These are phyloP conservation scores for Malassezia dermatis DNA, from an alignment of 1,284 basidiomycete species.

Conservation along the genomic window DNA sequence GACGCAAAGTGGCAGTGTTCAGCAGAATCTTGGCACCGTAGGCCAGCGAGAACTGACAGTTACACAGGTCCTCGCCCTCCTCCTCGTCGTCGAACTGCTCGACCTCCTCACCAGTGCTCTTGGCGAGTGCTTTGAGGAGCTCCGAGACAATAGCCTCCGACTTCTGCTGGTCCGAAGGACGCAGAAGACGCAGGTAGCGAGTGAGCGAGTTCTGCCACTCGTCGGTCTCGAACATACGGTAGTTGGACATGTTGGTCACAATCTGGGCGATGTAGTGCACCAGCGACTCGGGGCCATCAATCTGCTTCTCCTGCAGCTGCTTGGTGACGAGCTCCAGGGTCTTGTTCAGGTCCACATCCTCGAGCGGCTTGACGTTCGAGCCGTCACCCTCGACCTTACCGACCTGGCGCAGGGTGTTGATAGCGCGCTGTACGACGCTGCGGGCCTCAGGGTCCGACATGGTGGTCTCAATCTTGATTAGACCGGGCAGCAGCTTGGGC, in stretches of 20 bases:
- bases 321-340: conserved; percentile 34
- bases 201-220: conserved; percentile 44
- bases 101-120: conserved; percentile 42
- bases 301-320: conserved; percentile 29
- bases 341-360: conserved; percentile 35
- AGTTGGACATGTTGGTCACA: conserved; percentile 46
- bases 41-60: conserved; percentile 49
- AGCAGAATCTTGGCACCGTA: conserved; percentile 49
- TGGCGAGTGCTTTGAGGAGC: conserved; percentile 41
- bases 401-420: conserved; percentile 43
- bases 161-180: conserved; percentile 36
- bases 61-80: conserved; percentile 48
- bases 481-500: conserved; percentile 46
- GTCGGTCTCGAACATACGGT: conserved; percentile 45
- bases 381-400: conserved; percentile 46
- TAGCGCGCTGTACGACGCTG: conserved; percentile 44
- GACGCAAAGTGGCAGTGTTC: conserved; percentile 48
- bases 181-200: conserved; percentile 45
- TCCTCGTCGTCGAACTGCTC: conserved; percentile 49
- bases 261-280: conserved; percentile 39
- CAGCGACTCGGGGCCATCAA: conserved; percentile 30
- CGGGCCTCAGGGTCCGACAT: conserved; percentile 47
- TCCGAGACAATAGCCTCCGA: conserved; percentile 26
- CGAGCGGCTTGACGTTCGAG: conserved; percentile 44
- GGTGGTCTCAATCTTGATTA: conserved; percentile 48